These are phyloP conservation scores for Diaporthe sp. DNA, from an alignment of 2,329 filamentous ascomycete genomes.

Conservation along the genomic window DNA sequence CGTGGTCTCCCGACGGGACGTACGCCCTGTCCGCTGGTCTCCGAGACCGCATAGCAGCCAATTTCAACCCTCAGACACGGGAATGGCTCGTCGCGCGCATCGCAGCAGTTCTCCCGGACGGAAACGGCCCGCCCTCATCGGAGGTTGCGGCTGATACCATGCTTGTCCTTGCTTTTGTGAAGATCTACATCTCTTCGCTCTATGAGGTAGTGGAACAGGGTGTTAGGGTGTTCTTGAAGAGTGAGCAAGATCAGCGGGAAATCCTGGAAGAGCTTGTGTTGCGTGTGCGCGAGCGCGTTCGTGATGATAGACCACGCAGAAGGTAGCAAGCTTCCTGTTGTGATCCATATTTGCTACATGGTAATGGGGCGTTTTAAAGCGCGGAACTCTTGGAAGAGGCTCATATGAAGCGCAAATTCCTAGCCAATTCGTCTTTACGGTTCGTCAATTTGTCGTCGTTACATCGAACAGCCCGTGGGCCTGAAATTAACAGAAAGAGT, in stretches of 20 bases:
- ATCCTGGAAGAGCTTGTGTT: not conserved
- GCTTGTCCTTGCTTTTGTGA: not conserved
- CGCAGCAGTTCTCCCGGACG: not conserved
- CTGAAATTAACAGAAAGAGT: too few species aligned
- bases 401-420: too few species aligned
- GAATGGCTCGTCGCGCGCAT: not conserved
- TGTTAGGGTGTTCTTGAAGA: not conserved
- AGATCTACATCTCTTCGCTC: not conserved
- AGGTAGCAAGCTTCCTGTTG: too few species aligned
- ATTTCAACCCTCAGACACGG: not conserved
- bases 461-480: too few species aligned
- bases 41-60: not conserved
- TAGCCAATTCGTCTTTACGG: too few species aligned
- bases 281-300: too few species aligned
- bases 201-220: not conserved
- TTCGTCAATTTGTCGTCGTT: too few species aligned
- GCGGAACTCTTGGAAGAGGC: too few species aligned
- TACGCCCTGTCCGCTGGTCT: not conserved
- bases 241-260: not conserved
- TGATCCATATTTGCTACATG: too few species aligned
- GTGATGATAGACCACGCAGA: too few species aligned
- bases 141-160: not conserved
- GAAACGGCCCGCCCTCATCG: rapidly evolving
- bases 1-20: not conserved
- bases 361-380: too few species aligned